Base-by-base conservation (phyloP, 768 basidiomycete genomes). In the Hemileccinum impolitum region DNA sequence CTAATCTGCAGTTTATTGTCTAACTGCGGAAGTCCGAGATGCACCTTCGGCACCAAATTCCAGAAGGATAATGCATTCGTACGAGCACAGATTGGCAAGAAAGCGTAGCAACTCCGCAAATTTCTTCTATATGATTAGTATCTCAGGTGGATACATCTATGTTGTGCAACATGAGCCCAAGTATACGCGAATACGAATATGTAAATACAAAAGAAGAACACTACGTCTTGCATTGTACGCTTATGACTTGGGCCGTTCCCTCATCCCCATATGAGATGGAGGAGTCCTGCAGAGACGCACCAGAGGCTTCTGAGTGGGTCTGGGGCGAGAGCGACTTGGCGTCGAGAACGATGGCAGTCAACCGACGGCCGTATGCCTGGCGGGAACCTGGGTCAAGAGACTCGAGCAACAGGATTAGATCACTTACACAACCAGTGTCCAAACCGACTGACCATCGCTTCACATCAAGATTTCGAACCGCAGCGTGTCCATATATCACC, bases 401-500 rank as follows among this genome's bases (percentile, higher is more conserved):
- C 18, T 14, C 10, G 31, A 15, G 38, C 13, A 23, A 49, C 26
- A 40, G 9, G 23, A 40, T 32, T 1, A 10, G 17, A 34, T 40
- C 37, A 72, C 84, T 64, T 63, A 92, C 88, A 61, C 93, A 95
- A 11, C 90, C 94, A 0, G 87, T 78, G 64, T 98, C 94, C 30
- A 95, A 68, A 2, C 94, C 94, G 51, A 93, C 70, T 3, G 84
- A 81, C 86, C 87, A 95, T 18, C 87, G 75, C 53, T 87, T 85
- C 55, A 92, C 66, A 63, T 94, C 90, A 12, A 96, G 73, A 12
- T 88, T 90, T 23, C 89, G 75, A 3, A 77, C 72, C 6, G 94
- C 93, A 8, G 84, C 77, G 60, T 96, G 94, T 0, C 92, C 94
- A 64, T 95, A 96, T 6, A 95, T 68, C n/a, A 91, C 82, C 34